Base-by-base conservation (phyloP, 352 stramenopile species). In the Pythium apleroticum region DNA sequence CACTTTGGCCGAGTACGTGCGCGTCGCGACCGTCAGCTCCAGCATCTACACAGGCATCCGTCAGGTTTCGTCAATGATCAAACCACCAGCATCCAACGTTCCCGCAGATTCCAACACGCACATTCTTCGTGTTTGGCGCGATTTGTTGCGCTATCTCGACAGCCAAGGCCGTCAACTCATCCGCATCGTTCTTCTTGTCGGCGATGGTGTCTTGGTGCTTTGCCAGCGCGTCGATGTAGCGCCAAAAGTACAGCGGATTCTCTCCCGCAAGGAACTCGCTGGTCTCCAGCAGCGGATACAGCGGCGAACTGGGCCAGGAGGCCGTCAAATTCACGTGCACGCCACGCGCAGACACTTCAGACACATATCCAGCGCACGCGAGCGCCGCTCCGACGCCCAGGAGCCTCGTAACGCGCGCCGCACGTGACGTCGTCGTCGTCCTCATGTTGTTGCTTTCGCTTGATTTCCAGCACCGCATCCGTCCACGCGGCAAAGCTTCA, bases 201-300 rank as follows among this genome's bases (percentile, higher is more conserved):
- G 69, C 61, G 39, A 90, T 70, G 58, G 71, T 69, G 22, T 55
- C 52, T 33, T 72, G 74, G 39, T 76, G 66, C 41, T 57, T 37
- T 53, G 65, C 54, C 33, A 93, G 45, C 20, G 79, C 46, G 35
- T 90, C 81, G 22, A 92, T 53, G 53, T 86, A 95, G 68, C 80
- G 69, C 83, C 84, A 95, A 63, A 93, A 95, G 59, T 81, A 86
- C 49, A 77, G 61, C 19, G 84, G 82, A 55, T 91, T 90, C 57
- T 93, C 84, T 45, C 93, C 81, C 14, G 84, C 84, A 37, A 95
- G 71, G 62, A 90, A 95, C 56, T 93, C 86, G 68, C 84, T 93
- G 6, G 62, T 69, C 43, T 77, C 62, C 10, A 79, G 56, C 50
- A 77, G 60, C 48, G 71, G 71, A 57, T 67, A 72, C 27, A 75